Evolutionary conservation across 73 alveolate species (phyloP).

Genomic region (Paramecium pentaurelia): DNA sequence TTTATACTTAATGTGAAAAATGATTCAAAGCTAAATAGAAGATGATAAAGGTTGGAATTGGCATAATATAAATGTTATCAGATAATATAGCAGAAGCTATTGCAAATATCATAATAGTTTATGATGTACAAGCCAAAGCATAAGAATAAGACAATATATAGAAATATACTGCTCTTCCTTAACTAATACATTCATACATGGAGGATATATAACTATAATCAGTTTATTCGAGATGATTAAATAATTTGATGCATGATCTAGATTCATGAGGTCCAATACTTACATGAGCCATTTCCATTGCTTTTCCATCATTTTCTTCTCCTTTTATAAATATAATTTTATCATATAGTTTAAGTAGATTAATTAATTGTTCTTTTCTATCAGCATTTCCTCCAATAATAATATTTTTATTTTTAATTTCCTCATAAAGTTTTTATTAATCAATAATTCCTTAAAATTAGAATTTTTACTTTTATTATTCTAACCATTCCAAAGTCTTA

Average conservation of each 20-base stretch:
- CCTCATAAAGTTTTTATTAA: neutral
- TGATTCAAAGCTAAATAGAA: neutral
- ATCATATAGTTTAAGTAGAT: conserved; percentile 7
- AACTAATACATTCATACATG: neutral
- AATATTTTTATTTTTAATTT: neutral
- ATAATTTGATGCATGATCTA: neutral
- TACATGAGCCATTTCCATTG: conserved; percentile 25
- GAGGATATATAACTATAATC: neutral
- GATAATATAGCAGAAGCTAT: neutral
- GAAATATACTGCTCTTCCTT: conserved; percentile 9
- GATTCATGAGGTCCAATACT: conserved; percentile 32
- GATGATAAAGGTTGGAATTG: neutral
- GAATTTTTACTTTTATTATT: neutral
- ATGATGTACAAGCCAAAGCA: conserved; percentile 3
- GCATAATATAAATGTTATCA: neutral
- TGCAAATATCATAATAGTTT: neutral
- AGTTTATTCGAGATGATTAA: neutral
- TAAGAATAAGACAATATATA: neutral
- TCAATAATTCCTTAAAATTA: conserved; percentile 21
- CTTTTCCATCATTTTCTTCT: conserved; percentile 14
- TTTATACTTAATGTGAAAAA: neutral
- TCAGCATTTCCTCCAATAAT: neutral
- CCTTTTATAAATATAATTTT: conserved; percentile 6
- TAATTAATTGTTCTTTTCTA: neutral
- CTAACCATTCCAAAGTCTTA: neutral